Base-by-base conservation (phyloP, 2,329 filamentous ascomycete genomes). In the Lizonia empirigonia region DNA sequence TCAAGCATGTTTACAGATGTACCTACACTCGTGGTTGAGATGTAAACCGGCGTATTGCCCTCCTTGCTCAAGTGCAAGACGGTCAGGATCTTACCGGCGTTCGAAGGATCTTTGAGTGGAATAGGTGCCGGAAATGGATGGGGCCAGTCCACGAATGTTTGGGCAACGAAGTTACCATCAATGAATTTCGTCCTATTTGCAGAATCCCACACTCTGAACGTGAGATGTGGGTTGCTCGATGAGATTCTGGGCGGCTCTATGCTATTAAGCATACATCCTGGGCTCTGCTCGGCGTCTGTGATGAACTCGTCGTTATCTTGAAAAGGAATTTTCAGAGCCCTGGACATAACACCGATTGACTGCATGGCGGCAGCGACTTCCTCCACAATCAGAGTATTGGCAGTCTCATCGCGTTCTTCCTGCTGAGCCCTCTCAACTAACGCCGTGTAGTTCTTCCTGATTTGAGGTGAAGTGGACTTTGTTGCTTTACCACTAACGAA, bases 201-300 rank as follows among this genome's bases (percentile, higher is more conserved):
- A 0, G 16, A 22, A n/a, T 60, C 58, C 50, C 53, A 62, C 0
- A 56, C 55, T 0, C 54, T 27, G 15, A 55, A 58, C 2, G 12
- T 19, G 1, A 57, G 29, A n/a, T 42, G 32, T 0, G 41, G 42
- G 33, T 16, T 29, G 1, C 1, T 5, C 3, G 20, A 16, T 7
- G 10, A 8, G 24, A 10, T 3, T 15, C 8, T 22, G 7, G 34
- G 34, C 2, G 5, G 10, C 5, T 10, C 7, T 3, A 37, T 8
- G 8, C 7, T n/a, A 4, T 13, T 15, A 12, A 8, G 10, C 4
- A 6, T 10, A 20, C 1, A 13, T 3, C 1, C 19, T 12, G 20
- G 12, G 7, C 6, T 37, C 7, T 16, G 7, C 19, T 37, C 35
- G 10, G n/a, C 35, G 13, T 37, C 20, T 8, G 20, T 16, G 35